Percentiles rank a stretch among this genome's conserved stretches.
phyloP scores from a whole-genome alignment of 2,329 filamentous ascomycete genomes.

The Neofusicoccum parvum region DNA sequence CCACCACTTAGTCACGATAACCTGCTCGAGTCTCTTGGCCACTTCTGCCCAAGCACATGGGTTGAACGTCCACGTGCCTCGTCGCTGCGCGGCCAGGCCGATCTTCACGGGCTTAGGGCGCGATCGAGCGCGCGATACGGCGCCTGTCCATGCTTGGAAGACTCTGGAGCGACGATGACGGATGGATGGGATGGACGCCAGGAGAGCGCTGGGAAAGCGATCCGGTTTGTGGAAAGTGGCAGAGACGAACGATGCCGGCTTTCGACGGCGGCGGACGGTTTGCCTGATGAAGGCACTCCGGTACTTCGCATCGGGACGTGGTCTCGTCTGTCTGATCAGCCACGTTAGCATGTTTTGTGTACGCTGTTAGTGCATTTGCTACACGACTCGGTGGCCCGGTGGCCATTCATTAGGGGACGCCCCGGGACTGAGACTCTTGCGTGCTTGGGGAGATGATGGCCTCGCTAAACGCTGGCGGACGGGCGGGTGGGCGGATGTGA shows the following conservation, averaged over 20 bases:
- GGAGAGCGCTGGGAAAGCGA: no score
- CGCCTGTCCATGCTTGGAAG: no score
- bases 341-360: constrained; percentile 14
- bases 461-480: not conserved
- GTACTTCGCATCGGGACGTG: constrained; percentile 8
- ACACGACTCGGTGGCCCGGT: not conserved
- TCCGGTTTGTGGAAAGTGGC: not conserved
- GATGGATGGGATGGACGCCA: no score
- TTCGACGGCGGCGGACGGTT: not conserved
- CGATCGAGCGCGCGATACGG: no score
- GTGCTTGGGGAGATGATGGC: not conserved
- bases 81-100: not conserved
- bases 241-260: not conserved
- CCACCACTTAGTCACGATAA: not conserved
- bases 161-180: no score
- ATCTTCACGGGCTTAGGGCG: not conserved
- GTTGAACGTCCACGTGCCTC: not conserved
- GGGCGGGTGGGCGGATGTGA: not conserved
- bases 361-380: not conserved
- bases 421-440: not conserved
- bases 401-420: no score
- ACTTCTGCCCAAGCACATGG: not conserved
- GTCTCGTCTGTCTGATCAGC: not conserved
- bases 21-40: not conserved
- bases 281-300: constrained; percentile 2